Conservation (phyloP, 2,329 filamentous ascomycete species). For the Didymosphaeria variabile region DNA sequence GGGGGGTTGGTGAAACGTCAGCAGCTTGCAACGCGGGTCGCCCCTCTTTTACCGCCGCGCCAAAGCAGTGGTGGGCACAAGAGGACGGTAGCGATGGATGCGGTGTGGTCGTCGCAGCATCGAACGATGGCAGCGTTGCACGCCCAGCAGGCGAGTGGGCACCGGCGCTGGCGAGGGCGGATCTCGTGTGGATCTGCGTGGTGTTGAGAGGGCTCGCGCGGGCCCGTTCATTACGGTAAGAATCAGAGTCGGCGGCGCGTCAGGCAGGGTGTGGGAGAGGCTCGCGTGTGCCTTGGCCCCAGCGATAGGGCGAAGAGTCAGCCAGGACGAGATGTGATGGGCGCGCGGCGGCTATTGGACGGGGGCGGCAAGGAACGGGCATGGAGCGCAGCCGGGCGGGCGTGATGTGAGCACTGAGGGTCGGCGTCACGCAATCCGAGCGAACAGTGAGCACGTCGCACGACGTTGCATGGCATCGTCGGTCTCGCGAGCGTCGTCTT, state of each 20-base stretch:
- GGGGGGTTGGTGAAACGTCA: slow-evolving; percentile 37
- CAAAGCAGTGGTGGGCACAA: not conserved
- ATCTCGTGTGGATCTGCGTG: slow-evolving; percentile 30
- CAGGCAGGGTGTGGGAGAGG: slow-evolving; percentile 30
- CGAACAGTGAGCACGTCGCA: not conserved
- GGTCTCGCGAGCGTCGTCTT: slow-evolving; percentile 1
- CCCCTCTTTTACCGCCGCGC: slow-evolving; percentile 6
- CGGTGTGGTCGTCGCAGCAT: not conserved
- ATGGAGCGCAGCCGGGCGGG: slow-evolving; percentile 3
- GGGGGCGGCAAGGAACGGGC: slow-evolving; percentile 17
- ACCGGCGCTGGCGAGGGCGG: slow-evolving; percentile 7
- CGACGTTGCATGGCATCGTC: slow-evolving; percentile 9
- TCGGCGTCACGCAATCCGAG: slow-evolving; percentile 1
- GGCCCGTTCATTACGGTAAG: slow-evolving; percentile 33
- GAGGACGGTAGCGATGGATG: not conserved
- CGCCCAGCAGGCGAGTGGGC: slow-evolving; percentile 4
- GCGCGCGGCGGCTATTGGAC: slow-evolving; percentile 25
- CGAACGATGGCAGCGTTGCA: slow-evolving; percentile 2
- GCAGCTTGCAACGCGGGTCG: slow-evolving; percentile 18
- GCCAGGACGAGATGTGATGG: slow-evolving; percentile 28
- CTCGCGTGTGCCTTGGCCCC: slow-evolving; percentile 31
- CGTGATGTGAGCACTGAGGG: not conserved
- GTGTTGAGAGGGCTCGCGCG: slow-evolving; percentile 29
- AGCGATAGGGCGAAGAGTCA: slow-evolving; percentile 40
- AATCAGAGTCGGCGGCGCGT: slow-evolving; percentile 21